These are phyloP conservation scores for Panaeolus cyanescens DNA, from an alignment of 768 basidiomycete genomes.

Conservation along the genomic window DNA sequence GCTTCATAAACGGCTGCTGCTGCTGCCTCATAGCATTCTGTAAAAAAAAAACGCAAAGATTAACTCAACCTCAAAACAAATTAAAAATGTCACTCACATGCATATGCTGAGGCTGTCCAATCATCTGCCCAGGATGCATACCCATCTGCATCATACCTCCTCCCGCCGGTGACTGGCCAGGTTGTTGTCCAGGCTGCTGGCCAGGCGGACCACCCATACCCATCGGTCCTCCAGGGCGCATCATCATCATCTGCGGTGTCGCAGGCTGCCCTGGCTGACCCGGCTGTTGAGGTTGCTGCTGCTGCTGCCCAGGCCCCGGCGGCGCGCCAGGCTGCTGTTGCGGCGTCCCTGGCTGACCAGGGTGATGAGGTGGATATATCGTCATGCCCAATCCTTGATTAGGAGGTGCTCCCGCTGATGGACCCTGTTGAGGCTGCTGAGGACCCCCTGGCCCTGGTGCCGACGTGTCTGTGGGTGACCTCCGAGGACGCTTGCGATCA, in stretches of 20 bases:
- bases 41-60: background rate
- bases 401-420: background rate
- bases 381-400: background rate
- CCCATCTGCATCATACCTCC: constrained; percentile 2
- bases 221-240: constrained; percentile 2
- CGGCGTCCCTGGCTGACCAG: constrained; percentile 1
- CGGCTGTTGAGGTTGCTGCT: constrained; percentile 17
- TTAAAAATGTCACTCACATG: constrained; percentile 9
- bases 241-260: constrained; percentile 10
- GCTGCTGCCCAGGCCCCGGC: constrained; percentile 11
- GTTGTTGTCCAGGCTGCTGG: constrained; percentile 12
- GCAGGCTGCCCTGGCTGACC: constrained; percentile 14
- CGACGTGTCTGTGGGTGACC: constrained; percentile 52
- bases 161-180: constrained; percentile 1
- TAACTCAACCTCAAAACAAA: background rate
- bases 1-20: constrained; percentile 7
- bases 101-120: constrained; percentile 11
- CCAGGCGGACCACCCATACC: constrained; percentile 1
- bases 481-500: constrained; percentile 53
- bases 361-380: background rate
- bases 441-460: constrained; percentile 13
- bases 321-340: constrained; percentile 16
- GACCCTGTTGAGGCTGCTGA: constrained; percentile 7
- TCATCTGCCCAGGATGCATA: constrained; percentile 7
- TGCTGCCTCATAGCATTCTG: constrained; percentile 6